Percentiles rank a stretch among this genome's conserved stretches.
phyloP scores from a whole-genome alignment of 2,329 filamentous ascomycete species.

The Colletotrichum liriopes region DNA sequence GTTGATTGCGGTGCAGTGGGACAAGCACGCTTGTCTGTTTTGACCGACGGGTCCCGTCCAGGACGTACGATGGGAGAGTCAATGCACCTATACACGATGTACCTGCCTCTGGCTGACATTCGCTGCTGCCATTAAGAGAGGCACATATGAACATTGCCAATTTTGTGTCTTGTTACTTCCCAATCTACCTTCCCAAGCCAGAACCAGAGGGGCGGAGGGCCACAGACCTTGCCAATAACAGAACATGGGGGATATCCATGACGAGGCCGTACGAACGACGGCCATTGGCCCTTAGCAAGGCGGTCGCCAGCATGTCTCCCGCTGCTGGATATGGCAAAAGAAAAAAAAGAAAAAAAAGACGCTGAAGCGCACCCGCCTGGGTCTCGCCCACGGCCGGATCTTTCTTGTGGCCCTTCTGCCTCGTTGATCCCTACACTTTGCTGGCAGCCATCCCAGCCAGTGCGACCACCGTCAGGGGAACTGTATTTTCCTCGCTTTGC shows the following conservation, averaged over 20 bases:
- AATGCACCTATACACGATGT: slow-evolving; percentile 27
- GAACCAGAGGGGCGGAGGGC: not conserved
- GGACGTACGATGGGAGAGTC: slow-evolving; percentile 20
- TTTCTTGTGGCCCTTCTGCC: not conserved
- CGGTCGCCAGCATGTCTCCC: slow-evolving; percentile 8
- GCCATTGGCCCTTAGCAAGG: not conserved
- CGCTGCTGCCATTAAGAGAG: slow-evolving; percentile 24
- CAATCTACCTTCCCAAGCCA: slow-evolving; percentile 9
- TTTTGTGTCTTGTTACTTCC: not conserved
- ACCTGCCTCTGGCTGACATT: slow-evolving; percentile 18
- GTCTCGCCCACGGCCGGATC: not conserved
- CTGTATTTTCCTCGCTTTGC: not conserved
- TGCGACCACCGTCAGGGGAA: slow-evolving; percentile 1
- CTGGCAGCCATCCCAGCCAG: not conserved
- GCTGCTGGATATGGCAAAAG: slow-evolving; percentile 2
- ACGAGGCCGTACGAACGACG: slow-evolving; percentile 7
- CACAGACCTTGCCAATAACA: slow-evolving; percentile 36
- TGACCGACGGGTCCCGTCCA: not conserved
- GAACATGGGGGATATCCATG: slow-evolving; percentile 18
- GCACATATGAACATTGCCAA: not conserved
- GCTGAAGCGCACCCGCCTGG: slow-evolving; percentile 23
- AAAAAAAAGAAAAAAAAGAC: slow-evolving; percentile 9
- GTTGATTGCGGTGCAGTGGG: not conserved
- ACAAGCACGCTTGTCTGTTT: slow-evolving; percentile 7
- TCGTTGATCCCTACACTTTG: not conserved